Base-by-base conservation (phyloP, 768 basidiomycete genomes). In the Macrocybe gigantea region DNA sequence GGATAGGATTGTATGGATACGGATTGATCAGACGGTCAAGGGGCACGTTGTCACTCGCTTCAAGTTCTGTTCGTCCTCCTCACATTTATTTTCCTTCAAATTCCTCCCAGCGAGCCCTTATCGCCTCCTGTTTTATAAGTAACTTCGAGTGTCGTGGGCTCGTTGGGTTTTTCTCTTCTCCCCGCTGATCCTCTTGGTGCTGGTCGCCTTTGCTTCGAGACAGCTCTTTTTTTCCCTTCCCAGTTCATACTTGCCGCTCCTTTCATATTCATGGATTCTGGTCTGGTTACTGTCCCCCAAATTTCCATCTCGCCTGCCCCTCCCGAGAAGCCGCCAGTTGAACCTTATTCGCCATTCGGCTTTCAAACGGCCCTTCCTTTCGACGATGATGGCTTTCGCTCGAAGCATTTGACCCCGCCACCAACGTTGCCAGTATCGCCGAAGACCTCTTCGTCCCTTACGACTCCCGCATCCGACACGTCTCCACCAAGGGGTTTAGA, bases 271-370 rank as follows among this genome's bases (percentile, higher is more conserved):
- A 80, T 78, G 77, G 62, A 63, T 64, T 53, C 50, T 47, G 60
- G 65, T 55, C 62, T 63, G 51, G 64, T 70, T 47, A 67, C 74
- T 49, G 65, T 87, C 56, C 86, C 87, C 54, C 70, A 76, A 53
- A 89, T 91, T 55, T 76, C 73, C 55, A 79, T 91, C 58, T 88
- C 83, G 14, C 79, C 73, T 33, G 79, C 86, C 41, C 79, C 82
- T 3, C 77, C 77, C n/a, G 70, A 77, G 54, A 74, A 77, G 43
- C 62, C 66, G 38, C 46, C 58, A 32, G 54, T 65, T 32, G 81
- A 85, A 60, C 80, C 82, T 2, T 79, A 71, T 60, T 86, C 85
- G 47, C 83, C 85, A 7, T 83, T 85, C 55, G 22, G 22, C 22
- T 22, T 22, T 22, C 22, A 22, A 22, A 61, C 69, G n/a, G 60